Percentiles rank a stretch among this genome's conserved stretches.
phyloP scores from a whole-genome alignment of 2,329 filamentous ascomycete species.

The Dothideomycetes sp. region DNA sequence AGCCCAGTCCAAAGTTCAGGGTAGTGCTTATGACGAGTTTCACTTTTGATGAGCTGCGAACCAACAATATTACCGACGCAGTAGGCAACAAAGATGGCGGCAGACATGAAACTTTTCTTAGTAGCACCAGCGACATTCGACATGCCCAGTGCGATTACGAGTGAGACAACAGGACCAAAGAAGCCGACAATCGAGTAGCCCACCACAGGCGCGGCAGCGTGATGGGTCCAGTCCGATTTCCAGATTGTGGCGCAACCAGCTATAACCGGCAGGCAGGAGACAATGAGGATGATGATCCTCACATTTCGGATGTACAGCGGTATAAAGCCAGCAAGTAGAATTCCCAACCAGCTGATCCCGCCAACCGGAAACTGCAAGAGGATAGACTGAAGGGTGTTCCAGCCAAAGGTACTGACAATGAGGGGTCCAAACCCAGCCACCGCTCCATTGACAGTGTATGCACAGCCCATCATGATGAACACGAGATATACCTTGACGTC shows the following conservation, averaged over 20 bases:
- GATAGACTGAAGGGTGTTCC: conserved; percentile 54
- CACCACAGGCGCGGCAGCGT: conserved; percentile 55
- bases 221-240: conserved; percentile 56
- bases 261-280: conserved; percentile 64
- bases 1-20: conserved; percentile 62
- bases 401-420: conserved; percentile 64
- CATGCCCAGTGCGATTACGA: conserved; percentile 50
- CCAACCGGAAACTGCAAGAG: conserved; percentile 68
- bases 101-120: conserved; percentile 69
- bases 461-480: conserved; percentile 42
- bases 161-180: conserved; percentile 60
- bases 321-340: conserved; percentile 57
- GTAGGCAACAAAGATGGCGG: conserved; percentile 65
- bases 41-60: conserved; percentile 59
- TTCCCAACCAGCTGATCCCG: conserved; percentile 56
- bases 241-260: conserved; percentile 67
- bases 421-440: conserved; percentile 62
- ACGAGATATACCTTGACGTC: conserved; percentile 22
- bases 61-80: conserved; percentile 70
- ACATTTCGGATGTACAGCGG: conserved; percentile 53
- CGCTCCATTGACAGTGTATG: conserved; percentile 63
- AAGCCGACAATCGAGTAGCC: conserved; percentile 66
- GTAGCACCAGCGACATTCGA: conserved; percentile 67
- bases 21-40: conserved; percentile 58
- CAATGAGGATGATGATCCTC: conserved; percentile 54